Conservation (phyloP, 164 flowering plant genomes). For the Nelumbo lutea region DNA sequence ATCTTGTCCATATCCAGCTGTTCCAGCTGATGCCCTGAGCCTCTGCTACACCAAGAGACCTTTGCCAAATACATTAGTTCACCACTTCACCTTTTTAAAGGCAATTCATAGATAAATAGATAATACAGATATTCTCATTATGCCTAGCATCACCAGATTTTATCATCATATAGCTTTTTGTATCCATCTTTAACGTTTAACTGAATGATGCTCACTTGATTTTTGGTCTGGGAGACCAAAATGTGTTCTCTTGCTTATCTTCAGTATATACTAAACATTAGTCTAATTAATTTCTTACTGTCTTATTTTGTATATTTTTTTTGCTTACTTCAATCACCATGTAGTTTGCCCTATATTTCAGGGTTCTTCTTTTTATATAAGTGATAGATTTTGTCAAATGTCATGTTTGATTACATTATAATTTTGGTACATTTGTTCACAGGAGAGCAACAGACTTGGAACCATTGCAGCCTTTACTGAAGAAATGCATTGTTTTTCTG, state of each 20-base stretch:
- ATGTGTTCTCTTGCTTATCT: not conserved
- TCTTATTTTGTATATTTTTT: not conserved
- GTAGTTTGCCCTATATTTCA: not conserved
- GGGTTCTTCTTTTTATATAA: not conserved
- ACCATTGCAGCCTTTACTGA: constrained; percentile 82
- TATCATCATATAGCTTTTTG: not conserved
- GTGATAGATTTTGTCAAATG: not conserved
- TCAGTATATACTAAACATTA: not conserved
- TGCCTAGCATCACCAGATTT: too few relatives aligned
- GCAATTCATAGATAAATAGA: too few relatives aligned
- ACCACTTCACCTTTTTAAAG: too few relatives aligned
- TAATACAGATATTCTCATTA: too few relatives aligned
- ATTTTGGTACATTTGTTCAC: constrained; percentile 1
- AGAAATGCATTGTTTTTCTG: constrained; percentile 60
- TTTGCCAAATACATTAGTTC: too few relatives aligned
- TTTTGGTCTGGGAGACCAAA: not conserved
- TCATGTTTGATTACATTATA: not conserved
- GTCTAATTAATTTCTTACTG: not conserved
- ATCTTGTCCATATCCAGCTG: too few relatives aligned
- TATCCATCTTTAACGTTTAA: not conserved
- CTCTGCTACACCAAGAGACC: too few relatives aligned
- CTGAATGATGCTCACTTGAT: not conserved
- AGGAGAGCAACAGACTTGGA: constrained; percentile 82
- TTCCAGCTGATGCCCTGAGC: too few relatives aligned
- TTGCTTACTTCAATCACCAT: not conserved